Evolutionary conservation across 108 stramenopile species (phyloP), one percentile per base, ranked within the genome.

Genomic region (Cylindrotheca closterium): DNA sequence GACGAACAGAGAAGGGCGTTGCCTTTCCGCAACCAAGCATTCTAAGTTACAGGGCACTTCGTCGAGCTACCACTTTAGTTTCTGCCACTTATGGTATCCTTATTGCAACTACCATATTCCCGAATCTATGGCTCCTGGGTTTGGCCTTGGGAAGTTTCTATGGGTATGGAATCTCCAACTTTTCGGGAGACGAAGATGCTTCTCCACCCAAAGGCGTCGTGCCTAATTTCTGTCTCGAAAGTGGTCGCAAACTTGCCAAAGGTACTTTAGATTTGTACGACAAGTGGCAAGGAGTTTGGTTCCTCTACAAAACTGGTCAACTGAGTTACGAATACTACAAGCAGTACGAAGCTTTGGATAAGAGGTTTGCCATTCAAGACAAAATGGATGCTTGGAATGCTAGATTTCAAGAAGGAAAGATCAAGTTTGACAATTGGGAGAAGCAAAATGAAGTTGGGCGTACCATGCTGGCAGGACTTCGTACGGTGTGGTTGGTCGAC

Each of bases 341-440:
- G 50, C 52, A 42, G 19, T 87, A 87, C 65, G 82, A 68, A 70
- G 55, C 47, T 2, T 28, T 87, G 28, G 86, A 87, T 50, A 37
- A 79, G 51, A 56, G 69, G 26, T 81, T 84, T 61, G 78, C 56
- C 30, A 81, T 87, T 30, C 73, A 75, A 51, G 66, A 70, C 50
- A 87, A 87, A 50, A 59, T 87, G 52, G 86, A 87, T 70, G 82
- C 80, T 2, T 87, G 80, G 78, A 87, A 87, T 56, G 69, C 77
- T 21, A 52, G 78, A 30, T 87, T 83, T 56, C 54, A 55, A 33
- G 63, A 81, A 63, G 82, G 82, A 3, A 87, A 87, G 56, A n/a
- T 42, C 34, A 61, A 65, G 7, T 87, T 87, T 65, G 86, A 87
- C 53, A 46, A 59, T 22, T 87, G 82, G 82, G 86, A 87, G 60